A percentile compares a stretch with the other conserved stretches of the same genome.
phyloP scores from a whole-genome alignment of 441 rosid genomes.

The Adansonia madagascariensis region DNA sequence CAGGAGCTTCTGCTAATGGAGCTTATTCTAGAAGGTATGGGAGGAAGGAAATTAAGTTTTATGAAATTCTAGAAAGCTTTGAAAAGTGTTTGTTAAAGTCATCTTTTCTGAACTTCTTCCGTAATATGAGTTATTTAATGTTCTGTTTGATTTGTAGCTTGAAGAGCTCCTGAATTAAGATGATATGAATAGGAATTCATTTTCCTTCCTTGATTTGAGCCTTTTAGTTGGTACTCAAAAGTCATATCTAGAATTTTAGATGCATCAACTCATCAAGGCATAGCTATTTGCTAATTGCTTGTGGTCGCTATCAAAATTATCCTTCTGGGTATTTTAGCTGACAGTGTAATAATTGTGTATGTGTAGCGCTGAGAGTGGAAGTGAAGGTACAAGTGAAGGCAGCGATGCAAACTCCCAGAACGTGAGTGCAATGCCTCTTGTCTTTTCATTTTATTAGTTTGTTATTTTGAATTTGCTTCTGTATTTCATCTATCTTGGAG shows the following conservation, averaged over 20 bases:
- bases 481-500: conserved; percentile 6
- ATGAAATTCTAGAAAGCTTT: background rate
- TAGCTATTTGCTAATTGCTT: conserved; percentile 18
- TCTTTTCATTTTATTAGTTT: conserved; percentile 19
- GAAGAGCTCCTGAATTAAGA: background rate
- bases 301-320: conserved; percentile 2
- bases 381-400: conserved; percentile 95
- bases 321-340: conserved; percentile 31
- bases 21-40: conserved; percentile 80
- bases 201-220: background rate
- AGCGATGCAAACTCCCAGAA: conserved; percentile 83
- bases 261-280: background rate
- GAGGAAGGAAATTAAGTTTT: background rate
- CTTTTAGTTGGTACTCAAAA: background rate
- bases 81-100: background rate
- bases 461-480: conserved; percentile 5
- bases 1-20: conserved; percentile 79
- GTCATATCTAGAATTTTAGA: conserved; percentile 3
- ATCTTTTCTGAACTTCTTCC: background rate
- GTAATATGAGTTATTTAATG: background rate
- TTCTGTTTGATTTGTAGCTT: conserved; percentile 10
- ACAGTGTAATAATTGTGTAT: conserved; percentile 31
- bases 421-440: conserved; percentile 47
- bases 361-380: conserved; percentile 78
- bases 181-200: background rate